A percentile compares a stretch with the other conserved stretches of the same genome.
Conservation (phyloP, 1,284 basidiomycete species). For the Porodaedalea pini region DNA sequence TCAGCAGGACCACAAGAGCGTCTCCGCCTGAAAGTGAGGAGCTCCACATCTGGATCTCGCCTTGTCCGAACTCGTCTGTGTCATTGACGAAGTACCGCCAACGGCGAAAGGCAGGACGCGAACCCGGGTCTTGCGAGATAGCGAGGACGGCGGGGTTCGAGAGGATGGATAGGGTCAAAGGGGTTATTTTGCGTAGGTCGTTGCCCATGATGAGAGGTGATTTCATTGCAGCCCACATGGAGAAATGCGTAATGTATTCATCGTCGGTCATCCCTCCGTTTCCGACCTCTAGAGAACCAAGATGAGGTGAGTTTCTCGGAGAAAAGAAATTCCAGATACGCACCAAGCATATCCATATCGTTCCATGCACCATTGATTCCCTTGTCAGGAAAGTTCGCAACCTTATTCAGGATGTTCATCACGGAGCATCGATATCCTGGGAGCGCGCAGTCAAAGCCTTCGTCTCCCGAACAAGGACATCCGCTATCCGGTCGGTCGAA, state of each 20-base stretch:
- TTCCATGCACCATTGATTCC: constrained; percentile 40
- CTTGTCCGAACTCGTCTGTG: constrained; percentile 17
- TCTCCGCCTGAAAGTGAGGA: constrained; percentile 17
- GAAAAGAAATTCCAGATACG: not conserved
- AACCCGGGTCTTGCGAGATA: constrained; percentile 19
- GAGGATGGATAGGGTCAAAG: constrained; percentile 12
- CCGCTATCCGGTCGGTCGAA: constrained; percentile 41
- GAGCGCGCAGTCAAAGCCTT: constrained; percentile 39
- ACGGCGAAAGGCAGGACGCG: constrained; percentile 14
- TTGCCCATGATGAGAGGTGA: constrained; percentile 42
- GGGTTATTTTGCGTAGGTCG: constrained; percentile 37
- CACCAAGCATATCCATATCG: constrained; percentile 41
- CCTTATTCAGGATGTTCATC: constrained; percentile 38
- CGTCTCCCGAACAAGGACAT: constrained; percentile 37
- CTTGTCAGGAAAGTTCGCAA: constrained; percentile 39
- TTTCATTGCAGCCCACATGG: constrained; percentile 42
- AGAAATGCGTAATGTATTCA: constrained; percentile 43
- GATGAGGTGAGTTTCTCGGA: not conserved
- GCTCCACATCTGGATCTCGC: constrained; percentile 22
- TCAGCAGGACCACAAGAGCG: constrained; percentile 16
- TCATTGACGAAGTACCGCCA: constrained; percentile 22
- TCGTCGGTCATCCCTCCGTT: constrained; percentile 42
- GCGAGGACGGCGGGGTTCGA: constrained; percentile 19
- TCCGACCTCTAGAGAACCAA: constrained; percentile 29
- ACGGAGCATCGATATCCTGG: constrained; percentile 38